A percentile compares a stretch with the other conserved stretches of the same genome.
These are phyloP conservation scores for Claviceps sorghi DNA, from an alignment of 2,329 filamentous ascomycete genomes.

Conservation along the genomic window DNA sequence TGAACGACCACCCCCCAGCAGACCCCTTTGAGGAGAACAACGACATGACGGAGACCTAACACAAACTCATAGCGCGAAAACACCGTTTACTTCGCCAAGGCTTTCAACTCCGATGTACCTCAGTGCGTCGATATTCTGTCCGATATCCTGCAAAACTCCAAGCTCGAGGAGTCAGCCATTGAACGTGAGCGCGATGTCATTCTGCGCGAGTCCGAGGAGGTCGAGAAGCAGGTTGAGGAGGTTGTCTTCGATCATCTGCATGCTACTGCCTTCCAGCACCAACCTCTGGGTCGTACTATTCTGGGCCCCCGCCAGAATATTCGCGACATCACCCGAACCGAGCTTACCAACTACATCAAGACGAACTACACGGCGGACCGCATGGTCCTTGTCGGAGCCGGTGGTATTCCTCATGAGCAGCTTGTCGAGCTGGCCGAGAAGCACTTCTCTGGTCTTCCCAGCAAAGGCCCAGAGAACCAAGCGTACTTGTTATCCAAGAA, in stretches of 20 bases:
- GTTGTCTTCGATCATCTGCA: constrained; percentile 99
- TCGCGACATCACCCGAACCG: constrained; percentile 79
- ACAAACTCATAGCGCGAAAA: constrained; percentile 63
- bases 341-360: constrained; percentile 94
- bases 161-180: constrained; percentile 82
- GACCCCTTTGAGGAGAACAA: constrained; percentile 12
- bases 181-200: constrained; percentile 98
- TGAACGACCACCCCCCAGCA: constrained; percentile 3
- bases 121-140: constrained; percentile 95
- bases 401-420: constrained; percentile 84
- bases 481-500: constrained; percentile 67
- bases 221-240: constrained; percentile 99
- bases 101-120: constrained; percentile 94
- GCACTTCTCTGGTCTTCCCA: constrained; percentile 73
- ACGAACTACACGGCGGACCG: constrained; percentile 99
- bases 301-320: constrained; percentile 98
- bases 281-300: constrained; percentile 94
- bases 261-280: constrained; percentile 92
- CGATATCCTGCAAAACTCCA: constrained; percentile 98
- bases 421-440: constrained; percentile 94
- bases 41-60: constrained; percentile 13
- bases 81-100: constrained; percentile 99
- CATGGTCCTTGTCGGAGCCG: constrained; percentile 95
- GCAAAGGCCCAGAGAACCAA: constrained; percentile 57
- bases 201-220: constrained; percentile 95